phyloP scores from a whole-genome alignment of 2,329 filamentous ascomycete genomes.

The Fusarium anguioides region DNA sequence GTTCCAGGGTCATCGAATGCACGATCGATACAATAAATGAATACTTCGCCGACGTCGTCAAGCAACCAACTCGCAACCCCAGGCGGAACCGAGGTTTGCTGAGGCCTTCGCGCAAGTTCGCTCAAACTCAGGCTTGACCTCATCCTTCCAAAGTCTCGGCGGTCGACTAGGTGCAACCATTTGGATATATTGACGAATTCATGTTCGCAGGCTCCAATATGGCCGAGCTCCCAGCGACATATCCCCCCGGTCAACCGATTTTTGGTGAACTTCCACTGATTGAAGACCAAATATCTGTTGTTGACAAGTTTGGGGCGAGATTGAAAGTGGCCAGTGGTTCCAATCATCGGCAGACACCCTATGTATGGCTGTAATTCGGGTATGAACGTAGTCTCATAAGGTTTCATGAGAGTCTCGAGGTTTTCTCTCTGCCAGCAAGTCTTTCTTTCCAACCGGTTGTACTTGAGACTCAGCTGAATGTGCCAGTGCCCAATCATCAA shows the following conservation, averaged over 20 bases:
- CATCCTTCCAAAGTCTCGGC: neutral
- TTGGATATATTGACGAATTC: neutral
- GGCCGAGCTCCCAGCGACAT: neutral
- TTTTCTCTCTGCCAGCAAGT: neutral
- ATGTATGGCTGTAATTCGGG: fast-evolving
- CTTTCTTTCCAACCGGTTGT: neutral
- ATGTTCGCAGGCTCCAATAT: constrained; percentile 1
- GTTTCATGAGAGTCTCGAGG: neutral
- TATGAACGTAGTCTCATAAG: neutral
- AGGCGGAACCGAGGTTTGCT: no score
- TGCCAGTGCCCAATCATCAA: constrained; percentile 1
- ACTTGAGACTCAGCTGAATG: constrained; percentile 10
- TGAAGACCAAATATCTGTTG: constrained; percentile 9
- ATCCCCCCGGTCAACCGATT: neutral
- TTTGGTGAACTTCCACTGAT: neutral
- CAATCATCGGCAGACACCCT: no score
- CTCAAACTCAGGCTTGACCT: no score
- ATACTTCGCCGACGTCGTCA: neutral
- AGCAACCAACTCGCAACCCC: no score
- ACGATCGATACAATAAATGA: neutral
- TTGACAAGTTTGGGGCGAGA: constrained; percentile 2
- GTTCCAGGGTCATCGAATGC: neutral
- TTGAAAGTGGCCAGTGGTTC: neutral
- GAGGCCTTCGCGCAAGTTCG: no score
- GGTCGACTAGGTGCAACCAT: neutral